Percentiles rank a stretch among this genome's conserved stretches.
Conservation (phyloP, 2,329 filamentous ascomycete genomes). For the Alternaria arborescens region DNA sequence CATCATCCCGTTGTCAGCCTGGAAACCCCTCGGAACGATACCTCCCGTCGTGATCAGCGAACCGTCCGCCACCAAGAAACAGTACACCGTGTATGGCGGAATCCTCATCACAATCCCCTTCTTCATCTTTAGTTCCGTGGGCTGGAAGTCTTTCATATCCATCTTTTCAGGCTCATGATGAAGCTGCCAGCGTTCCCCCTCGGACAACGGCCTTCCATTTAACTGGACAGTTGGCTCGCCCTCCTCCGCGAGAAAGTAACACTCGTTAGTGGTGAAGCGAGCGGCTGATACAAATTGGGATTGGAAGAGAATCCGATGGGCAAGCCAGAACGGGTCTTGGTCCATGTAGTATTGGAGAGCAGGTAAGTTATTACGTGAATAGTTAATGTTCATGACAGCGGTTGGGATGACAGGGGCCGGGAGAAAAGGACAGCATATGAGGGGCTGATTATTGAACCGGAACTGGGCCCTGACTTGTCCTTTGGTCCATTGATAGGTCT, state of each 20-base stretch:
- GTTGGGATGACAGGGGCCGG: neutral
- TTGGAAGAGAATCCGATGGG: neutral
- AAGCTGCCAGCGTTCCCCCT: neutral
- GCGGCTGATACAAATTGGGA: neutral
- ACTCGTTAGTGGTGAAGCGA: neutral
- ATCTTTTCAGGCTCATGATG: neutral
- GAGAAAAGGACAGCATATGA: constrained; percentile 5
- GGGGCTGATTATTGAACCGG: neutral
- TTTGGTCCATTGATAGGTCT: neutral
- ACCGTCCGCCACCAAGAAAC: neutral
- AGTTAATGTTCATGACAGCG: neutral
- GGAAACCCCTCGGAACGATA: neutral
- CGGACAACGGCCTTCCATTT: constrained; percentile 6
- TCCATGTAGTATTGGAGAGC: neutral
- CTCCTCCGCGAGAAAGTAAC: neutral
- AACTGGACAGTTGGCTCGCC: constrained; percentile 3
- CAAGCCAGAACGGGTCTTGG: neutral
- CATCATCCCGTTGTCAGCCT: too few relatives aligned
- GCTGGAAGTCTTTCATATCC: constrained; percentile 1
- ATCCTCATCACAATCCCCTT: neutral
- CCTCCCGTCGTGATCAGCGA: constrained; percentile 3
- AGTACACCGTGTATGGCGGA: constrained; percentile 3
- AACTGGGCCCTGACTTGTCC: neutral
- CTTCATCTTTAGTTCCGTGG: neutral
- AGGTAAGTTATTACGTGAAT: neutral